Conservation (phyloP, 352 stramenopile genomes). For the Pythium guiyangense region DNA sequence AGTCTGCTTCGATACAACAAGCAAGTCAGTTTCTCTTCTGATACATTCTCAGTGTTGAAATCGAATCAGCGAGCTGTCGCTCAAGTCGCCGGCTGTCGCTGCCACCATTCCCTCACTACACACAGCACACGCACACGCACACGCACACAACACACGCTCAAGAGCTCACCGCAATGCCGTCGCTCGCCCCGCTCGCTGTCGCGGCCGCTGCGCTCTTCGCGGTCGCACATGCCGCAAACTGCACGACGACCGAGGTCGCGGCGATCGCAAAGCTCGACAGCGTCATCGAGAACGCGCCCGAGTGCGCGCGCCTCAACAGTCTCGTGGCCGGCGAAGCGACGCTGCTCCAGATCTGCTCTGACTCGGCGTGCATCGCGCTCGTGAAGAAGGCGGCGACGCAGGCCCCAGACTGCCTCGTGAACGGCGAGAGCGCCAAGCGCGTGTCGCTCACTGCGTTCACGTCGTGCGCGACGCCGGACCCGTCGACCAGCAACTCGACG, state of each 20-base stretch:
- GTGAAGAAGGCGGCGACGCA: conserved; percentile 11
- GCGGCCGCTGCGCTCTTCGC: not conserved
- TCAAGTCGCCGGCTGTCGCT: too few relatives aligned
- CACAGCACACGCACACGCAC: too few relatives aligned
- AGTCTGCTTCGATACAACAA: too few relatives aligned
- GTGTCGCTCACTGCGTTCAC: conserved; percentile 12
- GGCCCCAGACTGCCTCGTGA: conserved; percentile 7
- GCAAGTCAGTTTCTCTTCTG: too few relatives aligned
- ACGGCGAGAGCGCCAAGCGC: conserved; percentile 7
- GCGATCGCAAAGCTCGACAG: conserved; percentile 8
- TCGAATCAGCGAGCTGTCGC: too few relatives aligned
- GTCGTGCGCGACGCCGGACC: conserved; percentile 4
- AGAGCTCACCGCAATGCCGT: conserved; percentile 6
- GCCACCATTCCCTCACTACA: too few relatives aligned
- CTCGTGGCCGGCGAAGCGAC: conserved; percentile 11
- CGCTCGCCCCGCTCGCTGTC: not conserved
- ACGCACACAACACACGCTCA: too few relatives aligned
- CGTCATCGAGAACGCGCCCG: conserved; percentile 4
- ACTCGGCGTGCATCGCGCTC: conserved; percentile 10
- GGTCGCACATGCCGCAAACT: conserved; percentile 5
- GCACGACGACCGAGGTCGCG: conserved; percentile 7
- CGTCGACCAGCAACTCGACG: not conserved
- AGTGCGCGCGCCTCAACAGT: conserved; percentile 15
- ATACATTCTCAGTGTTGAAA: too few relatives aligned
- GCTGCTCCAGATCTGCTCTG: conserved; percentile 10